Evolutionary conservation across 805 yeast genomes (phyloP).

Genomic region (Ogataea neopini): DNA sequence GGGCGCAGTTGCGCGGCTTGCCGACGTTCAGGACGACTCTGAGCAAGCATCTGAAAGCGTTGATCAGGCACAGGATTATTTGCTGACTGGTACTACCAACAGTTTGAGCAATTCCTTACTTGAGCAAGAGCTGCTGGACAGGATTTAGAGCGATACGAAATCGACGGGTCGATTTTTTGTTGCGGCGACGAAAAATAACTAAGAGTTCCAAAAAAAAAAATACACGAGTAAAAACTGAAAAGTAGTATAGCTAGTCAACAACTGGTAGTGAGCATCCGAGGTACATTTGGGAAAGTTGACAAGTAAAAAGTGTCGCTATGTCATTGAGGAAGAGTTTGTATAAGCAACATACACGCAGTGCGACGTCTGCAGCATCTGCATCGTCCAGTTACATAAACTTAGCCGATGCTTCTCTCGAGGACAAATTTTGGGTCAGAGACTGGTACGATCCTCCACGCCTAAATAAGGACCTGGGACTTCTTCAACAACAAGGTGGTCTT

Average conservation of each 20-base stretch:
- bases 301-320: conserved; percentile 24
- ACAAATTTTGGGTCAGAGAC: conserved; percentile 34
- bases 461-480: conserved; percentile 11
- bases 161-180: background rate
- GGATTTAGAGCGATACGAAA: conserved; percentile 10
- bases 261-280: no score
- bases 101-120: conserved; percentile 31
- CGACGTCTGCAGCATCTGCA: conserved; percentile 26
- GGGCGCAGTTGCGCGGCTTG: background rate
- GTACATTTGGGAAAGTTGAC: no score
- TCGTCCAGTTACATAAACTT: conserved; percentile 21
- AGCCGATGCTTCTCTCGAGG: conserved; percentile 21
- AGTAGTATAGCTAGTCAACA: conserved; percentile 11
- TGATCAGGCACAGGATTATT: conserved; percentile 9
- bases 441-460: conserved; percentile 37
- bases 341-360: conserved; percentile 33
- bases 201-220: background rate
- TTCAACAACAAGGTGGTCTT: conserved; percentile 11
- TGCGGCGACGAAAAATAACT: background rate
- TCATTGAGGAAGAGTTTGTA: conserved; percentile 37
- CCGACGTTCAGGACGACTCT: background rate
- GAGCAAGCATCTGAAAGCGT: conserved; percentile 1
- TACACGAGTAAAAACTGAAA: background rate
- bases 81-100: conserved; percentile 24
- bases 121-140: conserved; percentile 30